Evolutionary conservation across 169 alveolate species (phyloP), one percentile per base, ranked within the genome.

Genomic region (Cryptosporidium sp.): DNA sequence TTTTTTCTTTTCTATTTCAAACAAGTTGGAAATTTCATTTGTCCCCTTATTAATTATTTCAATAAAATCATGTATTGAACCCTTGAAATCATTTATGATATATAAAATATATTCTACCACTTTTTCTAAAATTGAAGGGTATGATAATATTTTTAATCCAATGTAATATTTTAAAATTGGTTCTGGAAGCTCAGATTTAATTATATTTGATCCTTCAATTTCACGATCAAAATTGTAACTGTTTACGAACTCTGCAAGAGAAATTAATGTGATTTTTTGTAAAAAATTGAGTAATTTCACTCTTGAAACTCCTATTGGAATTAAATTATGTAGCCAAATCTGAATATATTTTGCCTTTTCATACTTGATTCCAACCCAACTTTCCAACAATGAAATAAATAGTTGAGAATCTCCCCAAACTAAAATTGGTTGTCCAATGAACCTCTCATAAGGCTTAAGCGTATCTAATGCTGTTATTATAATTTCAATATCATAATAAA

Each of bases 331-430:
- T 9, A 80, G n/a, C 89, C 89, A 80, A 12, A 65, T 21, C 42
- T 80, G 89, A 26, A 80, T 16, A 33, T 80, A 58, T 16, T 65
- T 80, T 14, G 80, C 89, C n/a, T 80, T 80, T 35, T 80, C 75
- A 62, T 65, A 62, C 26, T 60, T 80, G 16, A 80, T 42, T 23
- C 89, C 89, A 44, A 65, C 14, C 89, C 89, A 80, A 80, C 75
- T 44, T 65, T 80, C 89, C 51, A 80, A 42, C 29, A 80, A 31
- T 12, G 62, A 18, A 21, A 51, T 80, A 60, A 80, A 80, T 39
- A 80, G 48, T n/a, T 80, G 89, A 8, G 89, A 80, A 53, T 80
- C 89, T 9, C 89, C 89, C 89, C 89, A 80, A 44, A 80, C 75
- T 21, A 60, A 42, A 10, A 48, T 80, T 9, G 73, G 73, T 18